These are phyloP conservation scores for Fraxinus pennsylvanica DNA, from an alignment of 257 asterid species.

Conservation along the genomic window DNA sequence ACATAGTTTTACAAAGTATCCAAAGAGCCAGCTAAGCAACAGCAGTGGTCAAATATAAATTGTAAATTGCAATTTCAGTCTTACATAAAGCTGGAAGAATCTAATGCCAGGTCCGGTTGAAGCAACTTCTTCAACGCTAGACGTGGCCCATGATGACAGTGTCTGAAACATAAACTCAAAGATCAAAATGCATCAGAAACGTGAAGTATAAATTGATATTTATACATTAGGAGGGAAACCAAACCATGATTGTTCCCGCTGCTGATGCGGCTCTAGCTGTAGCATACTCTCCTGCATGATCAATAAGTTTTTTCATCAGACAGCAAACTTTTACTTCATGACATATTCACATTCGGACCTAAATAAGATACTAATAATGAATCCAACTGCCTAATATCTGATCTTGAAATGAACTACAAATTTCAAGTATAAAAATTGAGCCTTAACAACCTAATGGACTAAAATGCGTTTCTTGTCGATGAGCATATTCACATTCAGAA, in stretches of 20 bases:
- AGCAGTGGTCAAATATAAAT: neutral
- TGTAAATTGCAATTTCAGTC: constrained; percentile 1
- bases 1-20: neutral
- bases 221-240: constrained; percentile 10
- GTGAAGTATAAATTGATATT: neutral
- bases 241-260: constrained; percentile 94
- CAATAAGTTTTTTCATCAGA: constrained; percentile 25
- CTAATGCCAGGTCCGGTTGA: constrained; percentile 62
- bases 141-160: constrained; percentile 63
- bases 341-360: neutral
- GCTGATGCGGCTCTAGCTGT: constrained; percentile 98
- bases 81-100: constrained; percentile 48
- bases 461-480: too few species aligned
- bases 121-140: constrained; percentile 88
- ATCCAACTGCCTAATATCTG: neutral
- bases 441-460: neutral
- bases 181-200: constrained; percentile 7
- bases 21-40: neutral
- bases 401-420: neutral
- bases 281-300: constrained; percentile 83
- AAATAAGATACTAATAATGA: neutral
- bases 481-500: neutral
- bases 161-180: constrained; percentile 51
- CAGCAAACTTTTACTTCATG: neutral
- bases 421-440: neutral